Base-by-base conservation (phyloP, 139 green algal genomes). In the Chlorella vulgaris region DNA sequence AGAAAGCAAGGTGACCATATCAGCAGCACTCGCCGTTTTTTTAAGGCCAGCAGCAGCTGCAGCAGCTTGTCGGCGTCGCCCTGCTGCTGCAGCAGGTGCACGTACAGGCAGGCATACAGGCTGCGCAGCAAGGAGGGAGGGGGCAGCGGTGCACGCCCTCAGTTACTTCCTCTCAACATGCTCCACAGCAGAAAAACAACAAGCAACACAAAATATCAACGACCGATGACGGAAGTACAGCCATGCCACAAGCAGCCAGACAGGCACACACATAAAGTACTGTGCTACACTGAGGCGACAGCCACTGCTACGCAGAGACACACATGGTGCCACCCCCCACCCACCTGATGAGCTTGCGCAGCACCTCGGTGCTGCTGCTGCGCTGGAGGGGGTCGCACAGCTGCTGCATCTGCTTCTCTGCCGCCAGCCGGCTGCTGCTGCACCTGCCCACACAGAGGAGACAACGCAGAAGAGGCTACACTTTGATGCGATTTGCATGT, bases 61-160 rank as follows among this genome's bases (percentile, higher is more conserved):
- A 79, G 73, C 73, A 79, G 73, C 51, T 68, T 68, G 7, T 79
- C 51, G 2, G 35, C 38, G 3, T 40, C 73, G 13, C 36, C 51
- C 73, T n/a, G 53, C 24, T 69, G 53, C 51, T 51, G 73, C 35
- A 79, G 53, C 24, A 79, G 51, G 51, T 43, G 35, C 51, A 79
- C 73, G 7, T 79, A n/a, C 24, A 79, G 73, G 7, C 7, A n/a
- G 35, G 73, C 51, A 24, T 79, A 79, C 73, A 68, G 13, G 35
- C 73, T 79, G 53, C 31, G 21, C n/a, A 24, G 58, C 21, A 65
- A 65, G 31, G 2, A 24, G 47, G 35, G 31, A 10, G n/a, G n/a
- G n/a, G n/a, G n/a, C n/a, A n/a, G n/a, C n/a, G n/a, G n/a, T n/a
- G n/a, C n/a, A n/a, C n/a, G n/a, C n/a, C n/a, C n/a, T n/a, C n/a